A percentile compares a stretch with the other conserved stretches of the same genome.
Evolutionary conservation across 1,284 basidiomycete genomes (phyloP).

Genomic region (Fistulina hepatica): DNA sequence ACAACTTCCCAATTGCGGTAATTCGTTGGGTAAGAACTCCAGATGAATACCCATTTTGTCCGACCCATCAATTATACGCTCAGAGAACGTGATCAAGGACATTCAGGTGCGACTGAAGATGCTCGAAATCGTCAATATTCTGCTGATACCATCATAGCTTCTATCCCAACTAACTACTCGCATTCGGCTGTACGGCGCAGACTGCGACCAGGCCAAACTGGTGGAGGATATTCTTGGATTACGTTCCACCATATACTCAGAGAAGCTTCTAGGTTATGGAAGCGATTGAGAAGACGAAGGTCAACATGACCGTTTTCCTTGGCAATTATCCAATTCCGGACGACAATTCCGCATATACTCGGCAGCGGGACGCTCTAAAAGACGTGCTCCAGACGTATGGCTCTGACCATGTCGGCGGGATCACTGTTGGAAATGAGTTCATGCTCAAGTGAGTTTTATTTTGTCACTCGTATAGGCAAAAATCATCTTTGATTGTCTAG

Average conservation of each 20-base stretch:
- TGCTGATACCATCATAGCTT: conserved; percentile 24
- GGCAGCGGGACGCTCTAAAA: conserved; percentile 16
- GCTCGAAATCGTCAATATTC: not conserved
- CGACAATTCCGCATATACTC: conserved; percentile 23
- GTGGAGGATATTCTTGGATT: conserved; percentile 14
- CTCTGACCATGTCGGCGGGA: conserved; percentile 51
- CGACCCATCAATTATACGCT: conserved; percentile 3
- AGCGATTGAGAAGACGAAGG: conserved; percentile 75
- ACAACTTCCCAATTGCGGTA: conserved; percentile 40
- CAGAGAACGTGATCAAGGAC: conserved; percentile 37
- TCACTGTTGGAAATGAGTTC: conserved; percentile 60
- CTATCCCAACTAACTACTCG: conserved; percentile 40
- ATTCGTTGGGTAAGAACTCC: conserved; percentile 29
- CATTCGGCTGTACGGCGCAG: conserved; percentile 13
- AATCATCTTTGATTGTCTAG: conserved; percentile 19
- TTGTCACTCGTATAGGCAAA: not conserved
- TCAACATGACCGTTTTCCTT: conserved; percentile 63
- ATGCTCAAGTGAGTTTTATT: conserved; percentile 40
- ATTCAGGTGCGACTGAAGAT: conserved; percentile 37
- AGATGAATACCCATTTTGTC: not conserved
- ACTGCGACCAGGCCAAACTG: conserved; percentile 17
- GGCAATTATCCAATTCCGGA: conserved; percentile 54
- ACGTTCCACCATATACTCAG: not conserved
- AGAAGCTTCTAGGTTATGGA: conserved; percentile 36
- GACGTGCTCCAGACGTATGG: conserved; percentile 13